Percentiles rank a stretch among this genome's conserved stretches.
Conservation (phyloP, 2,329 filamentous ascomycete species). For the Talaromyces sp. region DNA sequence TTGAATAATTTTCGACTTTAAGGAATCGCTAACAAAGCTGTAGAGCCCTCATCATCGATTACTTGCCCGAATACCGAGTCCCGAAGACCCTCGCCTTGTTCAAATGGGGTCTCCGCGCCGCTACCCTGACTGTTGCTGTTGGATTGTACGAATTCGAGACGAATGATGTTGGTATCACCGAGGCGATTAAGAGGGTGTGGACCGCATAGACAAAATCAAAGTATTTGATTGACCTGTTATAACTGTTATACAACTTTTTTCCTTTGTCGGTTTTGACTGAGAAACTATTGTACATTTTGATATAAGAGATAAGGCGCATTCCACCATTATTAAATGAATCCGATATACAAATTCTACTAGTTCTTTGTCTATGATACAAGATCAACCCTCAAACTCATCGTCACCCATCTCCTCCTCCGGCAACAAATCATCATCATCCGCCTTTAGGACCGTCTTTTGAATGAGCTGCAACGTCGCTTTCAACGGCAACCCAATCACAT, state of each 20-base stretch:
- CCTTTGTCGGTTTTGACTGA: slow-evolving; percentile 12
- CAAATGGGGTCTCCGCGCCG: slow-evolving; percentile 74
- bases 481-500: slow-evolving; percentile 87
- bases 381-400: slow-evolving; percentile 26
- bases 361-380: background rate
- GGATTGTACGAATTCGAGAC: slow-evolving; percentile 99
- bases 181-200: slow-evolving; percentile 86
- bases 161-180: slow-evolving; percentile 91
- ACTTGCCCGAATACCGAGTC: slow-evolving; percentile 71
- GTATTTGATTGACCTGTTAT: slow-evolving; percentile 73
- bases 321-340: background rate
- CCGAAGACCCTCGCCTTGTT: slow-evolving; percentile 65
- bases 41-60: slow-evolving; percentile 78
- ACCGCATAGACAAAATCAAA: slow-evolving; percentile 68
- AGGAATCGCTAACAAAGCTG: background rate
- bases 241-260: slow-evolving; percentile 18
- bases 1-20: slow-evolving; percentile 11
- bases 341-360: background rate
- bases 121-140: slow-evolving; percentile 76
- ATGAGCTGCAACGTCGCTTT: slow-evolving; percentile 74
- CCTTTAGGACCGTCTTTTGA: slow-evolving; percentile 79
- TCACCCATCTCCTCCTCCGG: slow-evolving; percentile 45
- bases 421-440: slow-evolving; percentile 60
- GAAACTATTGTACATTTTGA: slow-evolving; percentile 17
- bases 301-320: background rate